These are phyloP conservation scores for Hymenoscyphus salicellus DNA, from an alignment of 2,329 filamentous ascomycete species.

Conservation along the genomic window DNA sequence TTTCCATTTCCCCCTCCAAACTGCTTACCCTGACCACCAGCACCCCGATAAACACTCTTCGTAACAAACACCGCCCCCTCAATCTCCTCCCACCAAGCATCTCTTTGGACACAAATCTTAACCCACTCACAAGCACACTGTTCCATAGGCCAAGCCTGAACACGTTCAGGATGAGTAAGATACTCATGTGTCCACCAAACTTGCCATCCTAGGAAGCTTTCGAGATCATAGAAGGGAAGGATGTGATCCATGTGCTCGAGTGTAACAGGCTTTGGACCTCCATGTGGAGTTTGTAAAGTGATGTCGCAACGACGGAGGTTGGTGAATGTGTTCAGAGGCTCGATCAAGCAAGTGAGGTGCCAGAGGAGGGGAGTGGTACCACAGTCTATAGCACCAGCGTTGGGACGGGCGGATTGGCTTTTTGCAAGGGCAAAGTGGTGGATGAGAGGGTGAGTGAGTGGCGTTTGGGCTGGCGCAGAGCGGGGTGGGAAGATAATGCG, in stretches of 20 bases:
- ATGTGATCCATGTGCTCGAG: slow-evolving; percentile 22
- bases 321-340: neutral
- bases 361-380: neutral
- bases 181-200: slow-evolving; percentile 22
- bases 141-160: slow-evolving; percentile 14
- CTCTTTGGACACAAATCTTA: slow-evolving; percentile 7
- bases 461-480: no score
- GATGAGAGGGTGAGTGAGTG: neutral
- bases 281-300: neutral
- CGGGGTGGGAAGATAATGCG: neutral
- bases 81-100: neutral
- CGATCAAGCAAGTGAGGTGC: neutral
- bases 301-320: neutral
- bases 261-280: slow-evolving; percentile 6
- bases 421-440: neutral
- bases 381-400: neutral
- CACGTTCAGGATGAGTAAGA: slow-evolving; percentile 15
- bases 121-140: slow-evolving; percentile 11
- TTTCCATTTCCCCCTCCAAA: no score
- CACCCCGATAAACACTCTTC: neutral
- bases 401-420: neutral
- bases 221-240: slow-evolving; percentile 31
- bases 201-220: slow-evolving; percentile 23
- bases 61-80: neutral
- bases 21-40: neutral